These are phyloP conservation scores for Nannizziopsis barbatae DNA, from an alignment of 2,329 filamentous ascomycete species.

Conservation along the genomic window DNA sequence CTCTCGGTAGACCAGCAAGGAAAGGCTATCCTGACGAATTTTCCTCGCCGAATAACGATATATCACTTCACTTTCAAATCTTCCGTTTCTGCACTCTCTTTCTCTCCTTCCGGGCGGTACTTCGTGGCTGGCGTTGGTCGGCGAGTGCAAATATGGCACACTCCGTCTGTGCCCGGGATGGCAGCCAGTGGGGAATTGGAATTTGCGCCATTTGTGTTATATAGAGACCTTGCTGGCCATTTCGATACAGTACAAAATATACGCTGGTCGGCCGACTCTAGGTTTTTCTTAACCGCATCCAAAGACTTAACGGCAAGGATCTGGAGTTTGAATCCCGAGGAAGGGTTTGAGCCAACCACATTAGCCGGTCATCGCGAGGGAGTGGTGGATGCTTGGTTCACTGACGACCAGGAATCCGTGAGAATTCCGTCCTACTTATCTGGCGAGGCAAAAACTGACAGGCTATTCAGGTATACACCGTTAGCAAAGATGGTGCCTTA, in stretches of 20 bases:
- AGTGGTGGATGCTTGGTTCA: slow-evolving; percentile 94
- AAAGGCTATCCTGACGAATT: slow-evolving; percentile 82
- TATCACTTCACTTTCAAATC: slow-evolving; percentile 93
- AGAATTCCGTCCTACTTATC: neutral
- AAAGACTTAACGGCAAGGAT: slow-evolving; percentile 87
- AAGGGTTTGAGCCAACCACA: slow-evolving; percentile 80
- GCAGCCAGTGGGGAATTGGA: slow-evolving; percentile 72
- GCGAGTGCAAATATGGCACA: slow-evolving; percentile 90
- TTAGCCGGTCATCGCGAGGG: slow-evolving; percentile 82
- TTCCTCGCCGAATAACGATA: slow-evolving; percentile 70
- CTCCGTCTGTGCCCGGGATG: slow-evolving; percentile 75
- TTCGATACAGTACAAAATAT: slow-evolving; percentile 78
- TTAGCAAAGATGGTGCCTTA: slow-evolving; percentile 93
- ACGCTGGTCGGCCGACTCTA: slow-evolving; percentile 90
- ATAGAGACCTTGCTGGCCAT: slow-evolving; percentile 76
- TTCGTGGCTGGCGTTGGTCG: slow-evolving; percentile 83
- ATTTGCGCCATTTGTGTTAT: slow-evolving; percentile 85
- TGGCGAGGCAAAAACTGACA: slow-evolving; percentile 6
- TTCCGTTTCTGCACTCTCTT: slow-evolving; percentile 71
- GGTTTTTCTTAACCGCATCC: slow-evolving; percentile 85
- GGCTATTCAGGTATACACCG: slow-evolving; percentile 60
- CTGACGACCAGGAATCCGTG: slow-evolving; percentile 72
- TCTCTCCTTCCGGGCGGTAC: slow-evolving; percentile 80
- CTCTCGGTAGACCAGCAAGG: slow-evolving; percentile 92
- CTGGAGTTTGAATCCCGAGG: slow-evolving; percentile 84